Evolutionary conservation across 106 monocot species (phyloP), one percentile per base, ranked within the genome.

Genomic region (Agapanthus africanus): DNA sequence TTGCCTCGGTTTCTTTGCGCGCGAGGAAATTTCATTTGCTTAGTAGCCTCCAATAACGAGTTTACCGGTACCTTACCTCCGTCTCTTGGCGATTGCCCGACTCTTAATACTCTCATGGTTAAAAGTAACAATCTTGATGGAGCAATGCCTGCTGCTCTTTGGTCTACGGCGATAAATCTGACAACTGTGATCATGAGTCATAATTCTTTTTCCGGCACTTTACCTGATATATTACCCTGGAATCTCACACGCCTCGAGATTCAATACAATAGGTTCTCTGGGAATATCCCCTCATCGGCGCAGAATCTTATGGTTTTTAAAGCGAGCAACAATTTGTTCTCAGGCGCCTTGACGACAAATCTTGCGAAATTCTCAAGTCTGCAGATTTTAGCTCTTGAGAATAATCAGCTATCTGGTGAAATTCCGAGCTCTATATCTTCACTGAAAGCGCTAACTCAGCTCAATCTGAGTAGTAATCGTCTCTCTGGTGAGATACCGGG

Each of bases 381-480:
- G 22, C 74, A 79, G 59, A 36, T 31, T 10, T 70, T 95, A 6
- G 10, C 35, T 0, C 79, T 95, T 0, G 78, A 67, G 4, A 31
- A 35, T 26, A 95, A 91, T 72, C 49, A 23, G n/a, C 71, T 95
- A 42, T 70, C 88, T 35, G 91, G 91, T 26, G 41, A 22, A 65
- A 87, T 97, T 50, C 86, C 83, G 13, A 1, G 32, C 23, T 54
- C 51, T 6, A 69, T 97, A 14, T 60, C 59, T 2, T 25, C 54
- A 6, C 61, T 88, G 50, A 46, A 31, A 14, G 41, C 3, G 0
- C 74, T 94, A 11, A 80, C 75, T 2, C 32, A 59, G 10, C 77
- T 94, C 25, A 71, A 90, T 59, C 75, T 90, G 44, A 87, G 90
- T 75, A 65, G 34, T 8, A 94, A 94, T 71, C 57, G 69, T 22